These are phyloP conservation scores for Auriscalpium orientale DNA, from an alignment of 768 basidiomycete genomes.

Conservation along the genomic window DNA sequence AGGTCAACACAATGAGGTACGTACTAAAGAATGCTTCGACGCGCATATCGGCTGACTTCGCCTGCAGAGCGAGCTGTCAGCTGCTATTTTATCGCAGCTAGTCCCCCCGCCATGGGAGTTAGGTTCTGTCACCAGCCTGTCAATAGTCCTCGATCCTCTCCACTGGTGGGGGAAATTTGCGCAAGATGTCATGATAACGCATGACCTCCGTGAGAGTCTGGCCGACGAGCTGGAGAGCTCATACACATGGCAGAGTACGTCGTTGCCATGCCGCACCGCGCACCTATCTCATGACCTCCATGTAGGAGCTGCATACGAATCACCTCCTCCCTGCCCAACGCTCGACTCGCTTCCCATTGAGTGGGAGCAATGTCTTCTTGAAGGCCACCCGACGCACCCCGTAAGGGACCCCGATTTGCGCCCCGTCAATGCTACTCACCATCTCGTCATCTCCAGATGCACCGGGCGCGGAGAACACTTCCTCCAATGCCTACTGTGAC, in stretches of 20 bases:
- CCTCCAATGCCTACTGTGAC: slow-evolving; percentile 11
- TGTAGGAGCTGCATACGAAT: slow-evolving; percentile 31
- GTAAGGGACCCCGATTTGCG: slow-evolving; percentile 22
- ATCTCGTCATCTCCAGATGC: slow-evolving; percentile 34
- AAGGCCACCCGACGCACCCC: slow-evolving; percentile 55
- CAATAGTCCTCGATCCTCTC: slow-evolving; percentile 26
- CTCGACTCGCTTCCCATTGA: slow-evolving; percentile 36
- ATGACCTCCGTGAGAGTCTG: slow-evolving; percentile 27
- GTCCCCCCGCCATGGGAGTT: slow-evolving; percentile 33
- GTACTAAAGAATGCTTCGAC: background rate
- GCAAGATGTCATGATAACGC: slow-evolving; percentile 26
- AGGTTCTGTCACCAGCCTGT: slow-evolving; percentile 20
- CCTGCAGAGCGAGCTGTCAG: slow-evolving; percentile 19
- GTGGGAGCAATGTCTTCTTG: slow-evolving; percentile 53
- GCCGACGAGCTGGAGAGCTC: slow-evolving; percentile 38
- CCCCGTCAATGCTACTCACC: background rate
- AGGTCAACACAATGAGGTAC: background rate
- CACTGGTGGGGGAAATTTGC: slow-evolving; percentile 38
- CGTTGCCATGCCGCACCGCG: background rate
- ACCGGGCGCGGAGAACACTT: slow-evolving; percentile 38
- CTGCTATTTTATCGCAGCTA: slow-evolving; percentile 26
- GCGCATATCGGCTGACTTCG: background rate
- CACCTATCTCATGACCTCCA: background rate
- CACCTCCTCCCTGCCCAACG: slow-evolving; percentile 36
- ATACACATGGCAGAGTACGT: slow-evolving; percentile 36